These are phyloP conservation scores for Bolboschoenoplectus hybrid DNA, from an alignment of 202 grass and related monocot genomes.

Conservation along the genomic window DNA sequence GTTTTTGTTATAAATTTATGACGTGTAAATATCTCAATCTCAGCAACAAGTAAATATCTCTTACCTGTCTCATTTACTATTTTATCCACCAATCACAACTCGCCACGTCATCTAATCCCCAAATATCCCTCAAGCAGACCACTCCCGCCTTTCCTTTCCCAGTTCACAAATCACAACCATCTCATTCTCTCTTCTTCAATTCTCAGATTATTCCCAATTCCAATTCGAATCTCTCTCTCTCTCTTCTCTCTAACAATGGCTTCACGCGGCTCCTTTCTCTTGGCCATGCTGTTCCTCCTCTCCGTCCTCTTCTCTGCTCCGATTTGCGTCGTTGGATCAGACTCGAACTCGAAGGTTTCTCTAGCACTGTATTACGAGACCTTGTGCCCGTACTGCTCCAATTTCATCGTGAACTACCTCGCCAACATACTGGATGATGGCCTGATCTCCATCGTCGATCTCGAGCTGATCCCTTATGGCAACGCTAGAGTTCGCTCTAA, in stretches of 20 bases:
- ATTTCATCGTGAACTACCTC: conserved; percentile 68
- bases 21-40: too few species aligned
- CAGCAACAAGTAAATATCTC: neutral
- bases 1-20: too few species aligned
- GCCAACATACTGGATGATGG: conserved; percentile 56
- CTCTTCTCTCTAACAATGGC: neutral
- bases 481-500: conserved; percentile 57
- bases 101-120: neutral
- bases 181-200: neutral
- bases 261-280: neutral
- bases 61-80: neutral
- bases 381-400: conserved; percentile 67
- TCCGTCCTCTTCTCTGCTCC: neutral
- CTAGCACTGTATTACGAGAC: conserved; percentile 86
- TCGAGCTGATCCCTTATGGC: conserved; percentile 68
- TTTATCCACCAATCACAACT: neutral
- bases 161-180: neutral
- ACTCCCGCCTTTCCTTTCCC: neutral
- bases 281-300: neutral
- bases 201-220: neutral
- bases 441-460: conserved; percentile 55
- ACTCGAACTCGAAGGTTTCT: conserved; percentile 40
- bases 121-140: neutral
- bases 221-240: neutral
- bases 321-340: neutral